phyloP scores from a whole-genome alignment of 108 stramenopile genomes.

The Thalassiosira profunda region DNA sequence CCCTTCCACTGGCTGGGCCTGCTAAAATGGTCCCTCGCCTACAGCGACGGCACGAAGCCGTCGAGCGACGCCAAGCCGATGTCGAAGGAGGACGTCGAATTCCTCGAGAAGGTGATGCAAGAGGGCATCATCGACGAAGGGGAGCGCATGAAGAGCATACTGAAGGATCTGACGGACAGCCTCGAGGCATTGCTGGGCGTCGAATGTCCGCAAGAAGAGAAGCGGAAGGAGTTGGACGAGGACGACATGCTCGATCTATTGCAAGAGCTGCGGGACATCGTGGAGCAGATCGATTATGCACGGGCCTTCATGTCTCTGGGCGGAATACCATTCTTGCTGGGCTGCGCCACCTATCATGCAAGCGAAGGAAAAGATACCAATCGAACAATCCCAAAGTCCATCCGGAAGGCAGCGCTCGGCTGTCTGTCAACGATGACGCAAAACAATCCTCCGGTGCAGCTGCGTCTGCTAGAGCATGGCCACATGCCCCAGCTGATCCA shows the following conservation, averaged over 20 bases:
- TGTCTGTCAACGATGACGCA: constrained; percentile 76
- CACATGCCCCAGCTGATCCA: constrained; percentile 65
- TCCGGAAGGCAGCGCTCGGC: constrained; percentile 57
- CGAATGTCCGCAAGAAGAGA: constrained; percentile 45
- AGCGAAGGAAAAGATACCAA: too few relatives aligned
- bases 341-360: constrained; percentile 53
- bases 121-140: constrained; percentile 88
- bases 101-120: constrained; percentile 86
- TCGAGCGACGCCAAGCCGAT: constrained; percentile 46
- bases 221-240: constrained; percentile 28
- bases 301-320: constrained; percentile 77
- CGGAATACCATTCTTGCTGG: constrained; percentile 79
- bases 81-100: constrained; percentile 75
- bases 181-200: constrained; percentile 46
- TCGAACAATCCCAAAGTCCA: constrained; percentile 58
- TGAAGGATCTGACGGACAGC: constrained; percentile 60
- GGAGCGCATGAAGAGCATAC: constrained; percentile 79
- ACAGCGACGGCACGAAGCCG: constrained; percentile 76
- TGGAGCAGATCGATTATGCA: constrained; percentile 93
- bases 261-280: constrained; percentile 88
- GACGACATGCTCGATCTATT: constrained; percentile 71
- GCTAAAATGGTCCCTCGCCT: constrained; percentile 83
- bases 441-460: constrained; percentile 89
- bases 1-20: constrained; percentile 82
- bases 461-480: constrained; percentile 67